Evolutionary conservation across 495 filamentous ascomycete species (phyloP).

Genomic region (Hypomontagnella submonticulosa): DNA sequence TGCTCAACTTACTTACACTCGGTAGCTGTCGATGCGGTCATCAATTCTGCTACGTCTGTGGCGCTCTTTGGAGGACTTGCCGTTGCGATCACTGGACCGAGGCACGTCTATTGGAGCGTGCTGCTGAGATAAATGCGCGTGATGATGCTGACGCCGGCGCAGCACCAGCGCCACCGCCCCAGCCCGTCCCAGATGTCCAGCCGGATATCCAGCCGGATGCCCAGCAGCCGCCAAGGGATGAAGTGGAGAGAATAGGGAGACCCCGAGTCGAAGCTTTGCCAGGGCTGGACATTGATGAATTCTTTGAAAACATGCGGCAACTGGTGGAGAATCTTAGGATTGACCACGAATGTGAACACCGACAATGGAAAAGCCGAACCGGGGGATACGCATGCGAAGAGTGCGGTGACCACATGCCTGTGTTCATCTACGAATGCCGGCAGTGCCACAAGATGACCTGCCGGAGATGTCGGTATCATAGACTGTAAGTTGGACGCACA

Average conservation of each 20-base stretch:
- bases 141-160: slow-evolving; percentile 4
- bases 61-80: slow-evolving; percentile 62
- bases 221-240: too few relatives aligned
- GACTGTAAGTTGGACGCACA: slow-evolving; percentile 22
- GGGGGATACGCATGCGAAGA: slow-evolving; percentile 42
- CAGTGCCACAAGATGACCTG: slow-evolving; percentile 47
- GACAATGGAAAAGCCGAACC: slow-evolving; percentile 35
- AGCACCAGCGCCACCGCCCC: not conserved
- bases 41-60: slow-evolving; percentile 70
- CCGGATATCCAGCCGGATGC: not conserved
- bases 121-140: slow-evolving; percentile 50
- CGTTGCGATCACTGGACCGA: slow-evolving; percentile 57
- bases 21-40: slow-evolving; percentile 63
- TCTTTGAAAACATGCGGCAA: too few relatives aligned
- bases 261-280: too few relatives aligned
- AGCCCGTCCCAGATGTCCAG: not conserved
- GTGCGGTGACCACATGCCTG: slow-evolving; percentile 38
- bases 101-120: slow-evolving; percentile 45
- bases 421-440: slow-evolving; percentile 48
- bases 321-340: slow-evolving; percentile 8
- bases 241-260: too few relatives aligned
- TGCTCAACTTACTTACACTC: slow-evolving; percentile 17
- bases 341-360: slow-evolving; percentile 39
- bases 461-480: slow-evolving; percentile 42
- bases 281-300: too few relatives aligned